These are phyloP conservation scores for Cornus controversa DNA, from an alignment of 148 eudicot genomes.

Conservation along the genomic window DNA sequence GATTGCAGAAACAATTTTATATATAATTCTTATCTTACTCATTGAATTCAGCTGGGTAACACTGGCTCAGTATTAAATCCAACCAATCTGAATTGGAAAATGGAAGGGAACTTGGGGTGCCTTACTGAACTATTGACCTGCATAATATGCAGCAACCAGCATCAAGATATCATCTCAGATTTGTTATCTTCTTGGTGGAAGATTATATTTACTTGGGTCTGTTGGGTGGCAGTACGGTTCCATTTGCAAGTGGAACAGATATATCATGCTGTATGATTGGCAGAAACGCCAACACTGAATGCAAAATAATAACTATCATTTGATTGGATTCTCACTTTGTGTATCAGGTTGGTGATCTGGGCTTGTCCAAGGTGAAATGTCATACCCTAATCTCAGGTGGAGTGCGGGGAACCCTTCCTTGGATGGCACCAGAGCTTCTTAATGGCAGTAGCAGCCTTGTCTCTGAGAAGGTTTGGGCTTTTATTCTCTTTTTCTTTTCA, in stretches of 20 bases:
- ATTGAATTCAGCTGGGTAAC: background rate
- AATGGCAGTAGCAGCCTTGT: slow-evolving; percentile 91
- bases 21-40: background rate
- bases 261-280: too few relatives aligned
- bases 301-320: too few relatives aligned
- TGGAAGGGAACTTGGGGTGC: background rate
- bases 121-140: background rate
- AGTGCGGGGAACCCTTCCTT: slow-evolving; percentile 93
- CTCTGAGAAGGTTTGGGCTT: slow-evolving; percentile 72
- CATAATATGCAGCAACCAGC: background rate
- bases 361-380: slow-evolving; percentile 88
- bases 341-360: slow-evolving; percentile 88
- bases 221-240: background rate
- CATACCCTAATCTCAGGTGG: slow-evolving; percentile 93
- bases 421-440: slow-evolving; percentile 98
- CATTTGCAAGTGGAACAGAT: too few relatives aligned
- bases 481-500: too few relatives aligned
- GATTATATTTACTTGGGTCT: background rate
- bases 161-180: background rate
- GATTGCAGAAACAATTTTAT: too few relatives aligned
- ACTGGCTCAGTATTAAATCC: background rate
- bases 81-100: background rate
- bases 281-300: too few relatives aligned
- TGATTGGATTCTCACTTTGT: slow-evolving; percentile 5
- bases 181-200: background rate